These are phyloP conservation scores for Macrolepiota albuminosa DNA, from an alignment of 768 basidiomycete genomes.

Conservation along the genomic window DNA sequence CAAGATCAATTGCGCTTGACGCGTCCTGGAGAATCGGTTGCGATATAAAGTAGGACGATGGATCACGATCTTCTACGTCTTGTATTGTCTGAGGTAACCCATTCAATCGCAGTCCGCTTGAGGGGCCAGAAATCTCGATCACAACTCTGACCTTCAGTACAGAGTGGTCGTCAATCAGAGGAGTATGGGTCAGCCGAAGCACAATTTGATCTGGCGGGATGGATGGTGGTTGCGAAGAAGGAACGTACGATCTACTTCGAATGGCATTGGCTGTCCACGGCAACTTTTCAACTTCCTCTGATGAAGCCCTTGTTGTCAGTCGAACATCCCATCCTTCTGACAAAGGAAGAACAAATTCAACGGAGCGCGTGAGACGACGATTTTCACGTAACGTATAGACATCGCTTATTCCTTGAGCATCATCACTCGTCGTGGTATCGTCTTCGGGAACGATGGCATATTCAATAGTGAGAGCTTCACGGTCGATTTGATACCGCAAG, in stretches of 20 bases:
- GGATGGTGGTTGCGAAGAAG: slow-evolving; percentile 24
- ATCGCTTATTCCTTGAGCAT: slow-evolving; percentile 54
- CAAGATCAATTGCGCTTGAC: slow-evolving; percentile 63
- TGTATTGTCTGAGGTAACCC: slow-evolving; percentile 71
- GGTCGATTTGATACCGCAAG: slow-evolving; percentile 72
- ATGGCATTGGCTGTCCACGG: slow-evolving; percentile 69
- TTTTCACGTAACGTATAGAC: slow-evolving; percentile 61
- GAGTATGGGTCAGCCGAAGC: slow-evolving; percentile 68
- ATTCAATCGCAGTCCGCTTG: slow-evolving; percentile 80
- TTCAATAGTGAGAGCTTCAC: slow-evolving; percentile 78
- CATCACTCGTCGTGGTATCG: slow-evolving; percentile 34
- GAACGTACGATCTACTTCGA: slow-evolving; percentile 35
- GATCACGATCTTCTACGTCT: slow-evolving; percentile 63
- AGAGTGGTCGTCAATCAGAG: slow-evolving; percentile 66
- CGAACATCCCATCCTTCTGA: slow-evolving; percentile 86
- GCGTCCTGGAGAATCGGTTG: slow-evolving; percentile 71
- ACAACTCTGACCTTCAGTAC: slow-evolving; percentile 76
- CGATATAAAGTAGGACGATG: slow-evolving; percentile 50
- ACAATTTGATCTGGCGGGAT: slow-evolving; percentile 45
- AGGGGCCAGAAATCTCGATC: slow-evolving; percentile 76
- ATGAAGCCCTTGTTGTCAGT: slow-evolving; percentile 68
- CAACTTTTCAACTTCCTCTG: slow-evolving; percentile 62
- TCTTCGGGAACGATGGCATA: slow-evolving; percentile 81
- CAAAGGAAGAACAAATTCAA: slow-evolving; percentile 78
- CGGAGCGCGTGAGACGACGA: slow-evolving; percentile 63